Base-by-base conservation (phyloP, 2,329 filamentous ascomycete genomes). In the Microcera coccophila region DNA sequence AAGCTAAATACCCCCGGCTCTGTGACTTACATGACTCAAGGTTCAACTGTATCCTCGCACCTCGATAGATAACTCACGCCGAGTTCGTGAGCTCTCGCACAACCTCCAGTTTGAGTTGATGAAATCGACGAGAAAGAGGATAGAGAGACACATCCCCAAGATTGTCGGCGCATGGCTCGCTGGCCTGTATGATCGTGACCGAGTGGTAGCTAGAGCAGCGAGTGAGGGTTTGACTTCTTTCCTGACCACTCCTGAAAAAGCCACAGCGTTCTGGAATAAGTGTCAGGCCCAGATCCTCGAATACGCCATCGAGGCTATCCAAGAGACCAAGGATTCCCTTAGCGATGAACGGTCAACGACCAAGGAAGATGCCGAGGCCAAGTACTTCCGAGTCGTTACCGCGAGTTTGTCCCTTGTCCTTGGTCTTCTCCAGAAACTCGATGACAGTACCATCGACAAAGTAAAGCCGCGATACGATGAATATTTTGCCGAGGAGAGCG, bases 161-260 rank as follows among this genome's bases (percentile, higher is more conserved):
- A 74, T 94, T 26, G 82, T 94, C 35, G 90, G 86, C 9, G 77
- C 88, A n/a, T 98, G 94, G 93, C 76, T 97, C 11, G 86, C 87
- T 7, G 93, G 91, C 1, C 78, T 85, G 2, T 95, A 90, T 61
- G 93, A 98, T 63, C 85, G 80, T 52, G 91, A 98, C 60, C 81
- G 82, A 42, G 75, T 76, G 15, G 89, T 90, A 12, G 75, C 85
- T 7, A 81, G 82, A 44, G 81, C 87, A n/a, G 90, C 90, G 2
- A 76, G 79, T 45, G 84, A 91, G 35, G 86, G 90, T 0, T 72
- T 96, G 15, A 76, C 78, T 1, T 78, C 77, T 3, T 87, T 95
- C 31, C 84, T 97, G 42, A 78, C 78, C 16, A 89, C 85, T 0
- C 79, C 86, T 15, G 89, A 94, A 42, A 98, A 96, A 67, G 71